These are phyloP conservation scores for Exophiala sp. DNA, from an alignment of 2,329 filamentous ascomycete genomes.

Conservation along the genomic window DNA sequence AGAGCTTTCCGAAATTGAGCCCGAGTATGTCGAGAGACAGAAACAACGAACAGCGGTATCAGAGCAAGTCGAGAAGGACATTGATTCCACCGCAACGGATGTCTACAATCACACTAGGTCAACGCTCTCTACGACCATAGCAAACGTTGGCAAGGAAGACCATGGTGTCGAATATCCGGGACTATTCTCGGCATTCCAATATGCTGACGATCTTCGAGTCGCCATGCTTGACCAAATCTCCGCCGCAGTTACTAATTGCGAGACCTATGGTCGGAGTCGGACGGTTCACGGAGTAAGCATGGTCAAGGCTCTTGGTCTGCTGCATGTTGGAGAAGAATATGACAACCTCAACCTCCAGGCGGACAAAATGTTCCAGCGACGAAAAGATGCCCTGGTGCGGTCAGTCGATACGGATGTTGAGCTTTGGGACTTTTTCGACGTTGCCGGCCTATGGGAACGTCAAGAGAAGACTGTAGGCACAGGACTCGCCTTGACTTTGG, in stretches of 20 bases:
- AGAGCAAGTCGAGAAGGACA: slow-evolving; percentile 74
- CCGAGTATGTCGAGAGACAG: slow-evolving; percentile 77
- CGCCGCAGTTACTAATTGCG: slow-evolving; percentile 71
- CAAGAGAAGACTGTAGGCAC: slow-evolving; percentile 95
- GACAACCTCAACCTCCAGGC: slow-evolving; percentile 81
- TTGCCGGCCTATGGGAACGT: slow-evolving; percentile 73
- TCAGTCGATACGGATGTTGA: slow-evolving; percentile 87
- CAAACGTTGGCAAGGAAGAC: slow-evolving; percentile 69
- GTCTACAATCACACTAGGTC: slow-evolving; percentile 81
- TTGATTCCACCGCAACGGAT: slow-evolving; percentile 79
- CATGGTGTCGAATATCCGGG: slow-evolving; percentile 85
- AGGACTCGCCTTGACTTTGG: slow-evolving; percentile 88
- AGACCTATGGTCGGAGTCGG: slow-evolving; percentile 76
- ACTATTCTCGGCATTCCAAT: slow-evolving; percentile 78
- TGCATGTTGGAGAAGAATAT: slow-evolving; percentile 86
- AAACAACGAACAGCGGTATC: slow-evolving; percentile 75
- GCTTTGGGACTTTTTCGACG: slow-evolving; percentile 88
- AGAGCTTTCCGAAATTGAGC: slow-evolving; percentile 79
- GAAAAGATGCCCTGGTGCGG: slow-evolving; percentile 74
- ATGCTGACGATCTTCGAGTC: slow-evolving; percentile 86
- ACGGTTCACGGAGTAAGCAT: slow-evolving; percentile 77
- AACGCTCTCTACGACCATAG: slow-evolving; percentile 71
- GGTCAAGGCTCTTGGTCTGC: slow-evolving; percentile 82
- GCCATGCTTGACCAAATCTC: slow-evolving; percentile 89
- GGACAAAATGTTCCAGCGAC: slow-evolving; percentile 89